These are phyloP conservation scores for Lactifluus subvellereus DNA, from an alignment of 768 basidiomycete genomes.

Conservation along the genomic window DNA sequence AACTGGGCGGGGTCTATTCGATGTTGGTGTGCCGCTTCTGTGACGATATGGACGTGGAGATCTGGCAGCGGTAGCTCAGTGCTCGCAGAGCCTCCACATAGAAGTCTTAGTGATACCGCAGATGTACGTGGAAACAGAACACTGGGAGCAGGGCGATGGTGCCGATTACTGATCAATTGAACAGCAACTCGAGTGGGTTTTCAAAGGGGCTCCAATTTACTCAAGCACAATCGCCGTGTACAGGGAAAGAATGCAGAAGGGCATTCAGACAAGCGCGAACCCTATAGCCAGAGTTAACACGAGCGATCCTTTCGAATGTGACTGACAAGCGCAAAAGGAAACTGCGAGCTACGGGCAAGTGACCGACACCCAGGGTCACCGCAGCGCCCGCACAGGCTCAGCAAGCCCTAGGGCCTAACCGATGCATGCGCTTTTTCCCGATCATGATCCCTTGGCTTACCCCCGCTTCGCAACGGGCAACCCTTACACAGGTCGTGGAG, in stretches of 20 bases:
- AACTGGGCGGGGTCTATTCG: too few species aligned
- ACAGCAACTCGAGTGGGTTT: neutral
- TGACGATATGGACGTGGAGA: too few species aligned
- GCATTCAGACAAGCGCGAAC: neutral
- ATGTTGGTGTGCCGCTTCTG: too few species aligned
- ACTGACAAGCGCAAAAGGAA: too few species aligned
- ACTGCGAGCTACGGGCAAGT: neutral
- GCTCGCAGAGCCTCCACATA: too few species aligned
- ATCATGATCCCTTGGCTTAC: constrained; percentile 13
- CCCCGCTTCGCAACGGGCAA: neutral
- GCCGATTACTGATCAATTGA: neutral
- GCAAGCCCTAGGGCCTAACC: neutral
- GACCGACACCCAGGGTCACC: constrained; percentile 15
- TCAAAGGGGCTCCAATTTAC: neutral
- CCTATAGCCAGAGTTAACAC: neutral
- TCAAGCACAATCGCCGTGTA: neutral
- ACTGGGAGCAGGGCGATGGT: too few species aligned
- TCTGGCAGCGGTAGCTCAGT: too few species aligned
- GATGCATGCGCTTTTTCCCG: constrained; percentile 2
- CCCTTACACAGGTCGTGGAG: neutral
- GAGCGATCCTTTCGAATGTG: neutral
- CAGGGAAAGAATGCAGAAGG: neutral
- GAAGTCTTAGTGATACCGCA: too few species aligned
- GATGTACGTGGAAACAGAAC: too few species aligned
- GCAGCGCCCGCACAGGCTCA: neutral